These are phyloP conservation scores for Coniochaeta prunicola DNA, from an alignment of 2,329 filamentous ascomycete species.

Conservation along the genomic window DNA sequence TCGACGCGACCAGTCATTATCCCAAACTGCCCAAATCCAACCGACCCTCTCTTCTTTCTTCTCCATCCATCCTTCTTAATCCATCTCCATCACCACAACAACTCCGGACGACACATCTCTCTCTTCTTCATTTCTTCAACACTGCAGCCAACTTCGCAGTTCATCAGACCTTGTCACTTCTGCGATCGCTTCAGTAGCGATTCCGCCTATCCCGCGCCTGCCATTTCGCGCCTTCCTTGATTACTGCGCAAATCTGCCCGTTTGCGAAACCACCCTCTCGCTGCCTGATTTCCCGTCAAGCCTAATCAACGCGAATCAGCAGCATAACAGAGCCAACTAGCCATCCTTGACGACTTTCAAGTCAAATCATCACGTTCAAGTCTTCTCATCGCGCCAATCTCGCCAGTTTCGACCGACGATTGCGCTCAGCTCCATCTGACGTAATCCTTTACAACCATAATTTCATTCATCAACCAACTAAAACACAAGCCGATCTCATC, in stretches of 20 bases:
- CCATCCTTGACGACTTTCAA: neutral
- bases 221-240: neutral
- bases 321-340: neutral
- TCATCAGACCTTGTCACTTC: neutral
- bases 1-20: neutral
- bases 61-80: neutral
- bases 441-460: neutral
- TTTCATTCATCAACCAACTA: too few relatives aligned
- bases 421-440: neutral
- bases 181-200: neutral
- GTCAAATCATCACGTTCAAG: neutral
- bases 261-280: neutral
- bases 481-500: conserved; percentile 3
- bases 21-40: too few relatives aligned
- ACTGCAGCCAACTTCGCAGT: neutral
- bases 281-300: neutral
- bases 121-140: neutral
- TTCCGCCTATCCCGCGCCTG: neutral
- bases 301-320: neutral
- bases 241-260: neutral
- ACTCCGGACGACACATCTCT: neutral
- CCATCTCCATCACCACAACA: neutral
- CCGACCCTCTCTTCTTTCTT: neutral
- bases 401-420: neutral
- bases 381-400: neutral